Percentiles rank a stretch among this genome's conserved stretches.
These are phyloP conservation scores for Lasiosphaeria miniovina DNA, from an alignment of 495 filamentous ascomycete genomes.

Conservation along the genomic window DNA sequence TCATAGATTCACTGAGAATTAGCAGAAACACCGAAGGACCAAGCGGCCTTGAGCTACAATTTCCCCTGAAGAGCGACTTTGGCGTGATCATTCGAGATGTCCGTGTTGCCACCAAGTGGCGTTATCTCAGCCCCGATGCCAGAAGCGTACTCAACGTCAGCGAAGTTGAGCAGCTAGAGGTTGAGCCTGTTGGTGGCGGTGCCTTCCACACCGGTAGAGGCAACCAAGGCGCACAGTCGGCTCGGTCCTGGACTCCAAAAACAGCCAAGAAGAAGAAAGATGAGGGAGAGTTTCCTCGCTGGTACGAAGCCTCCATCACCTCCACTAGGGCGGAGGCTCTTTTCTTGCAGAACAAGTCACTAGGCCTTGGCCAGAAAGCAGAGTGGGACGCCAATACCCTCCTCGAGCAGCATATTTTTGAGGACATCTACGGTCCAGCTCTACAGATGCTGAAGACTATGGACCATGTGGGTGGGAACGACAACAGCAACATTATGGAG, in stretches of 20 bases:
- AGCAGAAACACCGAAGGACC: slow-evolving; percentile 20
- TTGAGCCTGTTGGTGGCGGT: neutral
- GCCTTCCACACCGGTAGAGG: neutral
- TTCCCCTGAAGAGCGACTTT: slow-evolving; percentile 16
- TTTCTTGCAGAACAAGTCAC: slow-evolving; percentile 35
- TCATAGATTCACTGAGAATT: slow-evolving; percentile 35
- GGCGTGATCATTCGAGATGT: slow-evolving; percentile 25
- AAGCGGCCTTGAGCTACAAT: slow-evolving; percentile 22
- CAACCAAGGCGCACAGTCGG: neutral
- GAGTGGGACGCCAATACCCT: slow-evolving; percentile 34
- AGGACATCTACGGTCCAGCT: slow-evolving; percentile 29
- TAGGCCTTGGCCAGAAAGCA: slow-evolving; percentile 40
- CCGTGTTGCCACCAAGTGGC: slow-evolving; percentile 32
- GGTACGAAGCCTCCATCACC: slow-evolving; percentile 43
- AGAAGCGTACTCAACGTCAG: slow-evolving; percentile 37
- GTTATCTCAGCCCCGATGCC: slow-evolving; percentile 15
- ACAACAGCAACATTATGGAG: slow-evolving; percentile 22
- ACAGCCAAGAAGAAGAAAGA: slow-evolving; percentile 1
- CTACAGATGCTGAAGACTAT: slow-evolving; percentile 32
- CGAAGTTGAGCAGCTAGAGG: slow-evolving; percentile 38
- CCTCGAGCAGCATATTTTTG: slow-evolving; percentile 18
- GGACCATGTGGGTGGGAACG: slow-evolving; percentile 32
- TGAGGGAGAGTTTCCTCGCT: slow-evolving; percentile 25
- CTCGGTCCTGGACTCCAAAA: slow-evolving; percentile 3
- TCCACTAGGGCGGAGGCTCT: slow-evolving; percentile 25